phyloP scores from a whole-genome alignment of 2,329 filamentous ascomycete species.

The Neonectria coccinea region DNA sequence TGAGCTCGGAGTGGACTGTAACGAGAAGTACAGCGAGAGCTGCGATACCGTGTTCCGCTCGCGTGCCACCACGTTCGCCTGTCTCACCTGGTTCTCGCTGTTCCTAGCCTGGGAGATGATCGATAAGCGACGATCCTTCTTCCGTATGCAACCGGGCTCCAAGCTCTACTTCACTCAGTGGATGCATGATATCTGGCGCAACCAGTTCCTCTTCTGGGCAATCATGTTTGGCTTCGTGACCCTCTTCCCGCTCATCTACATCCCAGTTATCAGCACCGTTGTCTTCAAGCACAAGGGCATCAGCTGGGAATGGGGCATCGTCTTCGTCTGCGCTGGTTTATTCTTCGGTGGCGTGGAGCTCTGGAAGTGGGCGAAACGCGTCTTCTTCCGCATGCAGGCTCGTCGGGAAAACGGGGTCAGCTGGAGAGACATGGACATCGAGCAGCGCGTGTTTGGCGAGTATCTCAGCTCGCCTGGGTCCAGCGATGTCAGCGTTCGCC shows the following conservation, averaged over 20 bases:
- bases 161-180: constrained; percentile 73
- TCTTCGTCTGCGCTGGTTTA: constrained; percentile 64
- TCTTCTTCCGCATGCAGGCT: constrained; percentile 50
- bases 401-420: constrained; percentile 40
- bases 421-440: constrained; percentile 55
- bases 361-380: constrained; percentile 70
- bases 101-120: constrained; percentile 86
- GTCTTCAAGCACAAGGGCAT: constrained; percentile 73
- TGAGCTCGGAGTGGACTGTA: constrained; percentile 70
- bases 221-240: constrained; percentile 62
- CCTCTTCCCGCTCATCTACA: constrained; percentile 67
- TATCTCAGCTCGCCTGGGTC: constrained; percentile 49
- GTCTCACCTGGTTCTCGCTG: constrained; percentile 80
- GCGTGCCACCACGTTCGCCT: constrained; percentile 79
- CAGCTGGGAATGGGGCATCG: constrained; percentile 72
- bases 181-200: constrained; percentile 76
- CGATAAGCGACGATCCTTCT: constrained; percentile 78
- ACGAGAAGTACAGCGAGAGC: constrained; percentile 63
- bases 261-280: constrained; percentile 68
- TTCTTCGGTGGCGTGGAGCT: constrained; percentile 70
- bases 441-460: constrained; percentile 55
- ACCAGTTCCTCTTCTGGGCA: constrained; percentile 78
- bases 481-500: constrained; percentile 45
- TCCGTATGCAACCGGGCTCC: constrained; percentile 75
- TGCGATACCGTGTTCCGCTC: constrained; percentile 77